Conservation (phyloP, 1,284 basidiomycete genomes). For the Porodaedalea pini region DNA sequence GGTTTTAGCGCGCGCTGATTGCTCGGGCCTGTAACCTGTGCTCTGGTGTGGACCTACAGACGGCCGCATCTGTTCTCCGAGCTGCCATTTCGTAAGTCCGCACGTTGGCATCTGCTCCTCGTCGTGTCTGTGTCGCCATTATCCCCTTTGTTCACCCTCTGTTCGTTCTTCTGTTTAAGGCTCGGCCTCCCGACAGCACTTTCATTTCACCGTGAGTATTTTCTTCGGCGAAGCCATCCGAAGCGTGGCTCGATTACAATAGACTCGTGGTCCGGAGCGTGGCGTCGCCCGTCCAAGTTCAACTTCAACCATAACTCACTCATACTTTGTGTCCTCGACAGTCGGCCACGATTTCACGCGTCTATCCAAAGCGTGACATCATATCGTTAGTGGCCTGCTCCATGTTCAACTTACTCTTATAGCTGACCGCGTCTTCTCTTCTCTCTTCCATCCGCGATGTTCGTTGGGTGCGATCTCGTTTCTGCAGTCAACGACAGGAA, state of each 20-base stretch:
- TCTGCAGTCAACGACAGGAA: slow-evolving; percentile 23
- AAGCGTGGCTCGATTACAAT: slow-evolving; percentile 24
- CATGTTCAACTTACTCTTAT: slow-evolving; percentile 7
- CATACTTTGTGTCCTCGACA: background rate
- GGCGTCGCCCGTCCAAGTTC: slow-evolving; percentile 2
- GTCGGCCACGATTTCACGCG: background rate
- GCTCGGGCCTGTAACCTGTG: background rate
- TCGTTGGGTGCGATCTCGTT: slow-evolving; percentile 19
- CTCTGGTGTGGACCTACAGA: slow-evolving; percentile 19
- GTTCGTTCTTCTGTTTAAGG: slow-evolving; percentile 4
- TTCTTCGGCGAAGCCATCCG: slow-evolving; percentile 32
- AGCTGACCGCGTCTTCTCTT: background rate
- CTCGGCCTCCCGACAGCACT: slow-evolving; percentile 63
- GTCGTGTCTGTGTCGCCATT: slow-evolving; percentile 11
- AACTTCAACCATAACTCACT: slow-evolving; percentile 8
- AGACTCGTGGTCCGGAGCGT: slow-evolving; percentile 4
- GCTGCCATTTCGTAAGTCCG: background rate
- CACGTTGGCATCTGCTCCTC: background rate
- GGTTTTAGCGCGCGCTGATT: background rate
- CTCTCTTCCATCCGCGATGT: slow-evolving; percentile 8
- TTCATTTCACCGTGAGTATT: slow-evolving; percentile 52
- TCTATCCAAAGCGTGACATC: slow-evolving; percentile 13
- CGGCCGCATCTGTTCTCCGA: slow-evolving; percentile 1
- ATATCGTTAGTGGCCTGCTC: slow-evolving; percentile 13
- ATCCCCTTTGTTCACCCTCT: background rate